A percentile compares a stretch with the other conserved stretches of the same genome.
Evolutionary conservation across 139 green algal genomes (phyloP).

Genomic region (Astrephomene gubernaculifera): DNA sequence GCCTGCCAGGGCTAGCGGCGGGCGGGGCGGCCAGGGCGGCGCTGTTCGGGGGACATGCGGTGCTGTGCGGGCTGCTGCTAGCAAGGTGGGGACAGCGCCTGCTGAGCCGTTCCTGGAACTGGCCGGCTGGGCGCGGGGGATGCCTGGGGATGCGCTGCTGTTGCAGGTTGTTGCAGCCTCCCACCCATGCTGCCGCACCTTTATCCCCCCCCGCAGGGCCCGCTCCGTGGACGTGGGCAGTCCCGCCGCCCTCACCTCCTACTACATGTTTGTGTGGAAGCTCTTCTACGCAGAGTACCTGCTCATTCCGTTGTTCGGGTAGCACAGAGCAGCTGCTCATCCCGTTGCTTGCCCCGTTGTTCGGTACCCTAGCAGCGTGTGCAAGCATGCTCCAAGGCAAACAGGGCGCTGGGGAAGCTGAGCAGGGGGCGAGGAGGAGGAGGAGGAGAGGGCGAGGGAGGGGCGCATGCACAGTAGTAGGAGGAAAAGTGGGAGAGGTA

Average conservation of each 20-base stretch:
- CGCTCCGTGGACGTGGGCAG: slow-evolving; percentile 5
- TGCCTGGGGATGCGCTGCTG: not conserved
- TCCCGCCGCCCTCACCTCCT: slow-evolving; percentile 54
- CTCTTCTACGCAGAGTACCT: slow-evolving; percentile 96
- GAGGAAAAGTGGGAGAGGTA: no score
- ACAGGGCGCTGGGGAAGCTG: no score
- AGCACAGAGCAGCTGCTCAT: not conserved
- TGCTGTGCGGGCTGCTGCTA: slow-evolving; percentile 52
- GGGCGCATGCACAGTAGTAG: no score
- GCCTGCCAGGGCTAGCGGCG: slow-evolving; percentile 26
- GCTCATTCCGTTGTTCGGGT: slow-evolving; percentile 85
- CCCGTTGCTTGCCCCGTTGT: no score
- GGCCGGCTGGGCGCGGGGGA: not conserved
- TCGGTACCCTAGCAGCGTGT: no score
- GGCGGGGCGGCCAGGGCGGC: slow-evolving; percentile 10
- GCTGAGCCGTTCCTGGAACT: not conserved
- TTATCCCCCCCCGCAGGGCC: not conserved
- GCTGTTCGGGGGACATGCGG: slow-evolving; percentile 59
- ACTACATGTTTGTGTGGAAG: slow-evolving; percentile 90
- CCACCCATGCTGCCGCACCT: not conserved
- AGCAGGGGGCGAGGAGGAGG: no score
- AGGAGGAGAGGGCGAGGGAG: no score
- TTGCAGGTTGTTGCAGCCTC: not conserved
- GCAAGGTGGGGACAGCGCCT: not conserved
- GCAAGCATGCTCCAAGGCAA: no score